phyloP scores from a whole-genome alignment of 1,284 basidiomycete genomes.

The Coniferiporia weirii region DNA sequence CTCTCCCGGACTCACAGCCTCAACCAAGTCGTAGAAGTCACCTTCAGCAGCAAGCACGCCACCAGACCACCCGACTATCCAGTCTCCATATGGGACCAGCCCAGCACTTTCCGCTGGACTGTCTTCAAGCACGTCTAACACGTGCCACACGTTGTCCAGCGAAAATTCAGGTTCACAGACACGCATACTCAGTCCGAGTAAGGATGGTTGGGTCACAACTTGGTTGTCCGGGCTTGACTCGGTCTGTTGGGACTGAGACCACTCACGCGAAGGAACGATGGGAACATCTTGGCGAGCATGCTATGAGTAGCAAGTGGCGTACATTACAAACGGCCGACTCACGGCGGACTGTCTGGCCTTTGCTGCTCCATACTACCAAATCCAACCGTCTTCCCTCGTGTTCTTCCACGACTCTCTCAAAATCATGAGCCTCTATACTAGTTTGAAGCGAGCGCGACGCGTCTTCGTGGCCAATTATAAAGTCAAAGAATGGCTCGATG shows the following conservation, averaged over 20 bases:
- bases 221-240: background rate
- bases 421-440: conserved; percentile 64
- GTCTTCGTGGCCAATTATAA: conserved; percentile 86
- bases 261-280: conserved; percentile 79
- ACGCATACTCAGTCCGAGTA: conserved; percentile 89
- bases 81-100: conserved; percentile 84
- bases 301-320: conserved; percentile 15
- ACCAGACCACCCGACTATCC: conserved; percentile 92
- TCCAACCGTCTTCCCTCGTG: conserved; percentile 80
- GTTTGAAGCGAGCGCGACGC: conserved; percentile 48
- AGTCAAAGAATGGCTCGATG: conserved; percentile 97
- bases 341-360: conserved; percentile 82
- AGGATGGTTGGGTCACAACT: conserved; percentile 52
- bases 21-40: conserved; percentile 96
- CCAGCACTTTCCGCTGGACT: conserved; percentile 91
- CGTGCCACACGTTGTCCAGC: conserved; percentile 95
- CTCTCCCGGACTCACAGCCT: conserved; percentile 55
- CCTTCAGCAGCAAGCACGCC: conserved; percentile 89
- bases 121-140: conserved; percentile 93
- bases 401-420: conserved; percentile 80
- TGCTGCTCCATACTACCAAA: conserved; percentile 88
- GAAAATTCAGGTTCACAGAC: conserved; percentile 86
- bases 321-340: conserved; percentile 26
- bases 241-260: conserved; percentile 44
- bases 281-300: conserved; percentile 58